phyloP scores from a whole-genome alignment of 176 grass and related monocot species.

The Hordeum marinum region DNA sequence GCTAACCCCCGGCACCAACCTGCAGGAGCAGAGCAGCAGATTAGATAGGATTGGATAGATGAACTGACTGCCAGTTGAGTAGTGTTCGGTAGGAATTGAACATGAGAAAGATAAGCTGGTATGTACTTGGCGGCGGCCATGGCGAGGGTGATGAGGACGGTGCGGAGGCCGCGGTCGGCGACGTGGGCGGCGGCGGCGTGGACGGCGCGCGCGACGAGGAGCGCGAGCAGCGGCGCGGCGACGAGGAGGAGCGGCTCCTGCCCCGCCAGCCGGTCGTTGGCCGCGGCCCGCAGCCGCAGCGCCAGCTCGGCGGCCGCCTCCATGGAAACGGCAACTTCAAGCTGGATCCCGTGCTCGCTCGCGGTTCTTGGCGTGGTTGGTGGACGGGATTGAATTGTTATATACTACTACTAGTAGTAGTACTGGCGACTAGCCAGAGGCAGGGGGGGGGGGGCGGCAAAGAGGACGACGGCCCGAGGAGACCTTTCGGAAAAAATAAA shows the following conservation, averaged over 20 bases:
- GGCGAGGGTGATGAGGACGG: slow-evolving; percentile 40
- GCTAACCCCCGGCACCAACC: slow-evolving; percentile 69
- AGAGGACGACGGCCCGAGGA: too few relatives aligned
- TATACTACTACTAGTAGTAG: neutral
- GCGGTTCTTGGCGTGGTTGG: neutral
- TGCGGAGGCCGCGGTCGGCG: slow-evolving; percentile 51
- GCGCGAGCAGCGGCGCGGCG: slow-evolving; percentile 54
- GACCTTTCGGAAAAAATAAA: too few relatives aligned
- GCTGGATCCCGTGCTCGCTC: neutral
- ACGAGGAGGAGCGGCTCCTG: slow-evolving; percentile 76
- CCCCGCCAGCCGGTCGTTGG: slow-evolving; percentile 51
- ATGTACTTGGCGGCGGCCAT: slow-evolving; percentile 62
- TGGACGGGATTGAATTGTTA: slow-evolving; percentile 6
- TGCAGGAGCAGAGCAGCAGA: slow-evolving; percentile 23
- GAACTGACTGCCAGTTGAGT: neutral
- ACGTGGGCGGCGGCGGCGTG: slow-evolving; percentile 39
- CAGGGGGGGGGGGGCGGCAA: neutral
- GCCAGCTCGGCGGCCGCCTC: slow-evolving; percentile 27
- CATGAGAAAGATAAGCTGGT: neutral
- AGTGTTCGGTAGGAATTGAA: too few relatives aligned
- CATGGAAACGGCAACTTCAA: neutral
- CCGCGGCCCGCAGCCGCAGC: slow-evolving; percentile 43
- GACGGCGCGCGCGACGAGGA: slow-evolving; percentile 52
- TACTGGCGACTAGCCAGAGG: neutral
- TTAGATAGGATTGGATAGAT: neutral